Evolutionary conservation across 2,329 filamentous ascomycete species (phyloP), one percentile per base, ranked within the genome.

Genomic region (Simplicillium sp.): DNA sequence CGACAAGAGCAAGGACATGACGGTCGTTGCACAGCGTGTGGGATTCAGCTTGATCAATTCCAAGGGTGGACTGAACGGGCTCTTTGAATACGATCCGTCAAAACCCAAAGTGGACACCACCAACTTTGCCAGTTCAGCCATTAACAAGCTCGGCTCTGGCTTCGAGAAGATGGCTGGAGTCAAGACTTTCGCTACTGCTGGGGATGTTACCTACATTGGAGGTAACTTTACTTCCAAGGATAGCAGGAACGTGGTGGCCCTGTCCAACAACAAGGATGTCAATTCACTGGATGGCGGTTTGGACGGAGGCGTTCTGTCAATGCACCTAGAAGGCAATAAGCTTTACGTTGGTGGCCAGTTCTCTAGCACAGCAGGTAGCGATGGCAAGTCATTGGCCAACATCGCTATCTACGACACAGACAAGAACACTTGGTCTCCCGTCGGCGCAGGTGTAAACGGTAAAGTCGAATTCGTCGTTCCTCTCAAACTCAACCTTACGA

Each of bases 301-400:
- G 32, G 88, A 98, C 52, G 81, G 80, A 2, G 72, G 79, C 44
- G 86, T 98, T n/a, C 61, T 75, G 41, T 72, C 80, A 11, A 76
- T 95, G 66, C 75, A 84, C 44, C 63, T 80, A 18, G 77, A 84
- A 42, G 77, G 70, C 40, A 75, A 76, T 14, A 68, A 64, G 29
- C 66, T 96, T 11, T 98, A 85, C 53, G 80, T 92, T 35, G 92
- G 87, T 14, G 92, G 92, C 37, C 77, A 79, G 40, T 98, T 98
- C 61, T 84, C 80, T 39, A 80, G 83, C 54, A 88, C 87, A 0
- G 69, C 70, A 17, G 71, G 77, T 41, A 73, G 73, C 36, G 71
- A 71, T 3, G 73, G 70, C 11, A 57, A 71, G n/a, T 82, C 79
- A 7, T 66, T 98, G 25, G 79, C 75, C 47, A 81, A 88, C 48